Base-by-base conservation (phyloP, 495 filamentous ascomycete species). In the Pseudevernia furfuracea region DNA sequence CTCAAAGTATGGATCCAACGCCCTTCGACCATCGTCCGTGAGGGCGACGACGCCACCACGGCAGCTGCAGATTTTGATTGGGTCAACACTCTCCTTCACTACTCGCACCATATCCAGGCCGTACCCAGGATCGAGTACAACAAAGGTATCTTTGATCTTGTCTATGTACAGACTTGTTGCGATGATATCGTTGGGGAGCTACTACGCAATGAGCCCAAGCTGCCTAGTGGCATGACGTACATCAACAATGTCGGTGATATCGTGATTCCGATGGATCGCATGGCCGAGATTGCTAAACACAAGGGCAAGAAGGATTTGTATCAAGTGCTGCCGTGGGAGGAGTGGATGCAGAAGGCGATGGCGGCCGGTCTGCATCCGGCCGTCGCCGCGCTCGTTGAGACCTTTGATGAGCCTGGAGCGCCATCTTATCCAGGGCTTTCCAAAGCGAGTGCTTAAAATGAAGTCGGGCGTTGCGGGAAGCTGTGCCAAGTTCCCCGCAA, bases 21-120 rank as follows among this genome's bases (percentile, higher is more conserved):
- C 8, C 71, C 70, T 2, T 69, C 66, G 17, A 73, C 64, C 7
- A 73, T 73, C 46, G 60, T 70, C 17, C 66, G 71, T 5, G 67
- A 68, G 41, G 60, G 61, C 43, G 44, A 43, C 25, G 59, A 66
- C 30, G 59, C 64, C 17, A 48, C 8, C 38, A 46, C 37, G 3
- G 52, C 38, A 19, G 19, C 19, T 5, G 69, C 71, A 11, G 44
- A 67, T 34, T 25, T 65, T 19, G 71, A 72, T 34, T 71, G 69
- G 69, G 58, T 72, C 34, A 71, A 71, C 44, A 39, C 65, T 15
- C 53, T 72, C 15, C 17, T 71, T 17, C 23, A 23, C 9, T 71
- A 68, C 41, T 43, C 66, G 59, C 28, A 53, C 14, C 66, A 57
- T 44, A 34, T 67, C 25, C 46, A 43, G 56, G 62, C 67, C 9